These are phyloP conservation scores for Asterochloris erici DNA, from an alignment of 139 green algal genomes.

Conservation along the genomic window DNA sequence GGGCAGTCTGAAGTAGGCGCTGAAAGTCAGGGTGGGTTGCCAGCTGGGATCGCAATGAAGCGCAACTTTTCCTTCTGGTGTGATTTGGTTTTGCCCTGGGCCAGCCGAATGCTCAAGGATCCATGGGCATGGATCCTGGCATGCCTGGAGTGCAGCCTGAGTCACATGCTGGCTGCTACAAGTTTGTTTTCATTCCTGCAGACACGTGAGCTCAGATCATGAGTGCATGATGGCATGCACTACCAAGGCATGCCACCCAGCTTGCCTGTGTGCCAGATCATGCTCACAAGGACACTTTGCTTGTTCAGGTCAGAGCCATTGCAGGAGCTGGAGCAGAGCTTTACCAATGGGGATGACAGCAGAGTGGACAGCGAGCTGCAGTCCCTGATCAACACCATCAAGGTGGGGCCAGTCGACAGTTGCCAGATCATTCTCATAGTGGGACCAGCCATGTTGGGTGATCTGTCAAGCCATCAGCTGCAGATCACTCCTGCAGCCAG, in stretches of 20 bases:
- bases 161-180: slow-evolving; percentile 21
- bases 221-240: too few relatives aligned
- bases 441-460: not conserved
- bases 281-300: not conserved
- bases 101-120: too few relatives aligned
- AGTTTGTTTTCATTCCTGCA: slow-evolving; percentile 64
- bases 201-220: slow-evolving; percentile 39
- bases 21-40: too few relatives aligned
- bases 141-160: too few relatives aligned
- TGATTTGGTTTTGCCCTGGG: not conserved
- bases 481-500: not conserved
- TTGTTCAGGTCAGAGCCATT: slow-evolving; percentile 50
- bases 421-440: not conserved
- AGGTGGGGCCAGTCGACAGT: slow-evolving; percentile 34
- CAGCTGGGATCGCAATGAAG: too few relatives aligned
- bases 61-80: not conserved
- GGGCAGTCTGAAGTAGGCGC: too few relatives aligned
- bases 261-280: too few relatives aligned
- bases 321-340: slow-evolving; percentile 36
- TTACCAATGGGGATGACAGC: slow-evolving; percentile 9
- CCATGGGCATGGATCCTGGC: too few relatives aligned
- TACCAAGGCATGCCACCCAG: not conserved
- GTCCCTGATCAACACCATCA: slow-evolving; percentile 62
- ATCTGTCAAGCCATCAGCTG: not conserved
- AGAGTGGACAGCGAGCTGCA: slow-evolving; percentile 56